Evolutionary conservation across 1,139 yeast species (phyloP).

Genomic region (Candida dubliniensis): DNA sequence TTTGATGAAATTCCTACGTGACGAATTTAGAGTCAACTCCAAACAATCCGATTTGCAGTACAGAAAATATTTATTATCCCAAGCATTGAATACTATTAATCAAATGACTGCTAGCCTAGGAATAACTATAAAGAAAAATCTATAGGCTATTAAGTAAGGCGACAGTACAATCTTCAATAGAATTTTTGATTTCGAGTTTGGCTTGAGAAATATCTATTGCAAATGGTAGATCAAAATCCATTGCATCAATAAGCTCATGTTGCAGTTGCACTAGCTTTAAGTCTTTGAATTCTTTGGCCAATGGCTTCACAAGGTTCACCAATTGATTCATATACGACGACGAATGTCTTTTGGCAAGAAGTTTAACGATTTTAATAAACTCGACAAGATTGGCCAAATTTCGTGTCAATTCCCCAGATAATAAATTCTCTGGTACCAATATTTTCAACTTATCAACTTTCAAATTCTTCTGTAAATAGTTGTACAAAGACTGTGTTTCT

Average conservation of each 20-base stretch:
- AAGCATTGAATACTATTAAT: conserved; percentile 32
- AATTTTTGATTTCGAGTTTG: conserved; percentile 16
- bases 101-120: conserved; percentile 31
- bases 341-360: conserved; percentile 10
- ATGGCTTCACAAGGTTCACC: conserved; percentile 10
- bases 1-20: conserved; percentile 32
- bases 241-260: conserved; percentile 16
- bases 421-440: conserved; percentile 12
- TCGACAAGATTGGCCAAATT: conserved; percentile 26
- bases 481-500: conserved; percentile 28
- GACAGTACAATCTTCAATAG: conserved; percentile 18
- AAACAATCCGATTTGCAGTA: conserved; percentile 33
- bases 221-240: conserved; percentile 13
- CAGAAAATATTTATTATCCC: conserved; percentile 38
- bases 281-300: conserved; percentile 16
- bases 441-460: conserved; percentile 26
- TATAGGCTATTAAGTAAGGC: conserved; percentile 14
- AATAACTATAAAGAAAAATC: conserved; percentile 7
- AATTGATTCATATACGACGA: conserved; percentile 10
- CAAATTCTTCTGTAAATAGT: conserved; percentile 33
- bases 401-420: conserved; percentile 25
- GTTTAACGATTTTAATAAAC: conserved; percentile 23
- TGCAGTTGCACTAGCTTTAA: conserved; percentile 17
- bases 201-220: conserved; percentile 12
- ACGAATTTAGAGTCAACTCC: conserved; percentile 33